phyloP scores from a whole-genome alignment of 73 alveolate species.

The Paramecium bursaria region DNA sequence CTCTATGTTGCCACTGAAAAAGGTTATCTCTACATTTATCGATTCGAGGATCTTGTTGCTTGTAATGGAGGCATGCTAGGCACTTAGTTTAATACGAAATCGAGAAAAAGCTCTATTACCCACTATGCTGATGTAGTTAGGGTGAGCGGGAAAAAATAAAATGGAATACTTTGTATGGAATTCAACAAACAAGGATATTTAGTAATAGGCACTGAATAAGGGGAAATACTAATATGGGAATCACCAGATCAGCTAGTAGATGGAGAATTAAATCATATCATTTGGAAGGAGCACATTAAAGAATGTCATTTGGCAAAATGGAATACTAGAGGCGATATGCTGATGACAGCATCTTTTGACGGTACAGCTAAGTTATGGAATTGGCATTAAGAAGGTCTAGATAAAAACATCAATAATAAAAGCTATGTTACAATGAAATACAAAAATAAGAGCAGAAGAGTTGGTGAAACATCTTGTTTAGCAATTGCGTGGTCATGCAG shows the following conservation, averaged over 20 bases:
- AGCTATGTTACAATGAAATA: conserved; percentile 11
- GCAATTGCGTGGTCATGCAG: conserved; percentile 61
- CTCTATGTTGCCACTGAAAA: conserved; percentile 43
- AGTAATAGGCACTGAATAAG: conserved; percentile 67
- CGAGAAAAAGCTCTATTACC: neutral
- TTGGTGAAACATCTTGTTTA: conserved; percentile 54
- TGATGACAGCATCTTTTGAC: conserved; percentile 70
- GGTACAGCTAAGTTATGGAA: conserved; percentile 68
- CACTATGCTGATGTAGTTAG: conserved; percentile 7
- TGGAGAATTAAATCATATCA: neutral
- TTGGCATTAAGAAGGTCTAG: conserved; percentile 41
- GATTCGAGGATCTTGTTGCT: neutral
- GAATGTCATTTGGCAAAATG: conserved; percentile 55
- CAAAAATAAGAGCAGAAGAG: conserved; percentile 30
- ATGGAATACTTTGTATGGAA: conserved; percentile 66
- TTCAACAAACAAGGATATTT: conserved; percentile 64
- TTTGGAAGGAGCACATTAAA: conserved; percentile 63
- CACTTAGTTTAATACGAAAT: conserved; percentile 7
- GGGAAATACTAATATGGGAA: conserved; percentile 65
- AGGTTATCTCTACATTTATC: conserved; percentile 38
- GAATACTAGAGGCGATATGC: conserved; percentile 52
- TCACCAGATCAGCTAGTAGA: conserved; percentile 30
- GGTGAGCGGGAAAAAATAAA: neutral
- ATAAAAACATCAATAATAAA: conserved; percentile 8
- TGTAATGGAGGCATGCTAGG: conserved; percentile 59